Base-by-base conservation (phyloP, 331 rosid species). In the Saraca asoca region DNA sequence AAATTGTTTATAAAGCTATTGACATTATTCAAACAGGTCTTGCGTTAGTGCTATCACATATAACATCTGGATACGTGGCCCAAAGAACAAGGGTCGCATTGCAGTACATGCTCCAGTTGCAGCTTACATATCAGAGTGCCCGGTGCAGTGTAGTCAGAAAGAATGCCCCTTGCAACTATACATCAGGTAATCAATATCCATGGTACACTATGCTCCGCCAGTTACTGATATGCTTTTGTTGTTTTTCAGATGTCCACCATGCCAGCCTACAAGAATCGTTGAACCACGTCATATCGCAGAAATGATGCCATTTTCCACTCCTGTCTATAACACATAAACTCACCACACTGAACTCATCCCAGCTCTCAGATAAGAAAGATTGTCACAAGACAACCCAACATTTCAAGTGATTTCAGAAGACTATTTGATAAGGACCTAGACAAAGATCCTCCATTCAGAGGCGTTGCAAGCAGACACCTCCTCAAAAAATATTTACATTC, bases 381-480 rank as follows among this genome's bases (percentile, higher is more conserved):
- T 11, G 43, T 33, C 69, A 68, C 31, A 64, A 60, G 60, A 73
- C 82, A 50, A 77, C 55, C 74, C 72, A 53, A 6, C 41, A 2
- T 8, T 37, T 37, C 7, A 37, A 5, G 9, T 37, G 41, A 37
- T 37, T 37, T 37, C 41, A 37, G 41, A 37, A 6, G 9, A 37
- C 7, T 37, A 1, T 37, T 8, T 37, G 3, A 18, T 7, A 68
- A 74, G 55, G 49, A 77, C 39, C 13, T 53, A 51, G 13, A 24
- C n/a, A 5, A 68, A 9, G 54, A 76, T 68, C 69, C 44, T 56
- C 43, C 12, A 49, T 9, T 52, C 35, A 24, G 48, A 3, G 37
- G 39, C 15, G 15, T 12, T 15, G 15, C 16, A 37, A 3, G 39
- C 51, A 18, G 24, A 8, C 24, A 39, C 31, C 29, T 19, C 51